Evolutionary conservation across 805 yeast genomes (phyloP).

Genomic region (Yarrowia keelungensis): DNA sequence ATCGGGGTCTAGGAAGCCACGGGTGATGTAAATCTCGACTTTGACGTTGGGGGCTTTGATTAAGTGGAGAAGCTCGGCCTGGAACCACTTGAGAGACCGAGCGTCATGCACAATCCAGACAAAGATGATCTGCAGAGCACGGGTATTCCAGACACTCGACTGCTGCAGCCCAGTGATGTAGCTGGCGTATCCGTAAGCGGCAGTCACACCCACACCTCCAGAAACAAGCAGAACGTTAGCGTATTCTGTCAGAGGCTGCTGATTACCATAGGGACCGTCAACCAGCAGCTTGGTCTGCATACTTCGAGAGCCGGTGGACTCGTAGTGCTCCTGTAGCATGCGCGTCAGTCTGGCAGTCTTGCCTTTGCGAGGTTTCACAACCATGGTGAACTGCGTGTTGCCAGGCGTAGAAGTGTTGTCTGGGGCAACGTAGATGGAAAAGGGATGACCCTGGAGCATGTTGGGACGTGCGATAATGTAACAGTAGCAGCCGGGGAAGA

Average conservation of each 20-base stretch:
- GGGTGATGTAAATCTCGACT: constrained; percentile 25
- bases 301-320: constrained; percentile 13
- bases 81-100: constrained; percentile 22
- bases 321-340: constrained; percentile 28
- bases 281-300: constrained; percentile 14
- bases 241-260: constrained; percentile 14
- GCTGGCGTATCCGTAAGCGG: constrained; percentile 33
- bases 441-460: constrained; percentile 25
- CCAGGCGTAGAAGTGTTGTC: constrained; percentile 27
- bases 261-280: constrained; percentile 30
- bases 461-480: constrained; percentile 23
- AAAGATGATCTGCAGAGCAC: constrained; percentile 16
- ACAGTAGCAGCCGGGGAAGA: constrained; percentile 33
- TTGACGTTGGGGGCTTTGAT: constrained; percentile 27
- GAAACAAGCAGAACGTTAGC: constrained; percentile 25
- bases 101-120: constrained; percentile 29
- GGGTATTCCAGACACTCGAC: not conserved
- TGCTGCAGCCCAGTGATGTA: constrained; percentile 8
- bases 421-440: constrained; percentile 24
- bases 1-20: not conserved
- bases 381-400: constrained; percentile 22
- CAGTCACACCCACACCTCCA: constrained; percentile 19
- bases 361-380: constrained; percentile 29
- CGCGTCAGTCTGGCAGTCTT: constrained; percentile 17
- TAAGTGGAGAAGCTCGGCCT: constrained; percentile 16